These are phyloP conservation scores for Paracoccidioides lutzii DNA, from an alignment of 2,329 filamentous ascomycete species.

Conservation along the genomic window DNA sequence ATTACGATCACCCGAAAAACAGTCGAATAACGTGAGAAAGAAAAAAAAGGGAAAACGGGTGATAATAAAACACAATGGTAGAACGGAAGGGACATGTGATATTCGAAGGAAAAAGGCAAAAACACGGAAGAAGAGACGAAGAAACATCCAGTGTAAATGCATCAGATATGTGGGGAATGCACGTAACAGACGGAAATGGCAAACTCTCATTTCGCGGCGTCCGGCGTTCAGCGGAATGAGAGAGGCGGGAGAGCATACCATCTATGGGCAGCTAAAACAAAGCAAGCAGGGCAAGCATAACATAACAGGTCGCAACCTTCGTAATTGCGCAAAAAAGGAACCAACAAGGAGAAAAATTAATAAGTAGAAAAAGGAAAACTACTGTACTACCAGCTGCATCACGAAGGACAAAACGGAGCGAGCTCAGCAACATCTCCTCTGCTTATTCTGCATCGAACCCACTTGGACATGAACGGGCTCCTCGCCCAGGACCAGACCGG, in stretches of 20 bases:
- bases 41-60: not conserved
- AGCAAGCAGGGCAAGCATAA: no score
- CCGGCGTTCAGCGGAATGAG: not conserved
- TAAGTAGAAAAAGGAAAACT: not conserved
- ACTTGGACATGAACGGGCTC: constrained; percentile 19
- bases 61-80: not conserved
- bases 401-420: not conserved
- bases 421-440: constrained; percentile 31
- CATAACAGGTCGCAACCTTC: no score
- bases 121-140: not conserved
- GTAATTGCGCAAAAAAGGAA: not conserved
- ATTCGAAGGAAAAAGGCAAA: not conserved
- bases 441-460: constrained; percentile 20
- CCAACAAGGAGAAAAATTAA: not conserved
- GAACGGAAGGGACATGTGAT: not conserved
- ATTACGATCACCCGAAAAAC: no score
- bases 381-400: not conserved
- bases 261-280: no score
- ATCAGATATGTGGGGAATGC: not conserved
- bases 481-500: constrained; percentile 28
- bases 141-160: not conserved
- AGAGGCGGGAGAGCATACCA: no score
- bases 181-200: not conserved
- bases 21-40: not conserved
- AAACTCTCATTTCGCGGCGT: not conserved